Percentiles rank a stretch among this genome's conserved stretches.
phyloP scores from a whole-genome alignment of 2,329 filamentous ascomycete genomes.

The Domatiomyces globalis region DNA sequence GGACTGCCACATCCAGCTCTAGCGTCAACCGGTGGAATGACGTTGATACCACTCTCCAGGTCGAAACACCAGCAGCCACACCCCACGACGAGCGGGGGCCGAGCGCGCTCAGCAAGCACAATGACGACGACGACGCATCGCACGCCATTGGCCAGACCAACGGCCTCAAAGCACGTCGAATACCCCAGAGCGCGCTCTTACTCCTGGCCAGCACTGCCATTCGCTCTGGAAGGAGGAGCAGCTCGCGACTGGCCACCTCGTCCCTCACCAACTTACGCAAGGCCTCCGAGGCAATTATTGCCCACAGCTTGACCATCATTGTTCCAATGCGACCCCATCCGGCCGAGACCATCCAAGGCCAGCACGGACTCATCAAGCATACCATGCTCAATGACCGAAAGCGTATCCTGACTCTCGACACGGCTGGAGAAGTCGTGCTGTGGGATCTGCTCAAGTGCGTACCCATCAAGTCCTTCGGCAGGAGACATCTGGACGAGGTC shows the following conservation, averaged over 20 bases:
- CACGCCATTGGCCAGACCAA: conserved; percentile 17
- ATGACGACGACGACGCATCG: not conserved
- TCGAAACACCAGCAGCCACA: conserved; percentile 43
- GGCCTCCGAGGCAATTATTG: conserved; percentile 41
- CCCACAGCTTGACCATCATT: conserved; percentile 33
- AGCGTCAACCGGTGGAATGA: conserved; percentile 88
- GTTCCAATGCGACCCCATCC: conserved; percentile 55
- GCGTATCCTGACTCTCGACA: conserved; percentile 80
- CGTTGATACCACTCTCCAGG: conserved; percentile 61
- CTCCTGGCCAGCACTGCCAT: conserved; percentile 71
- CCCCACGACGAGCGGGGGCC: conserved; percentile 39
- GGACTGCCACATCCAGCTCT: conserved; percentile 79
- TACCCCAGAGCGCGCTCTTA: conserved; percentile 64
- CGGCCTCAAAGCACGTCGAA: conserved; percentile 37
- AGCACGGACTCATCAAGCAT: conserved; percentile 90
- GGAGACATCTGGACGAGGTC: conserved; percentile 85
- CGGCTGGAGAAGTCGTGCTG: conserved; percentile 81
- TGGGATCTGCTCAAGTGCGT: conserved; percentile 91
- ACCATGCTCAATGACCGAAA: conserved; percentile 80
- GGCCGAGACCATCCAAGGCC: conserved; percentile 78
- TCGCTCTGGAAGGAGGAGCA: conserved; percentile 45
- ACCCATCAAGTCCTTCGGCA: conserved; percentile 83
- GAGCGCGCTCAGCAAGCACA: conserved; percentile 25
- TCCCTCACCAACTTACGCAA: conserved; percentile 36
- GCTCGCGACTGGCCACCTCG: conserved; percentile 38